Percentiles rank a stretch among this genome's conserved stretches.
Conservation (phyloP, 257 asterid genomes). For the Prunella vulgaris region DNA sequence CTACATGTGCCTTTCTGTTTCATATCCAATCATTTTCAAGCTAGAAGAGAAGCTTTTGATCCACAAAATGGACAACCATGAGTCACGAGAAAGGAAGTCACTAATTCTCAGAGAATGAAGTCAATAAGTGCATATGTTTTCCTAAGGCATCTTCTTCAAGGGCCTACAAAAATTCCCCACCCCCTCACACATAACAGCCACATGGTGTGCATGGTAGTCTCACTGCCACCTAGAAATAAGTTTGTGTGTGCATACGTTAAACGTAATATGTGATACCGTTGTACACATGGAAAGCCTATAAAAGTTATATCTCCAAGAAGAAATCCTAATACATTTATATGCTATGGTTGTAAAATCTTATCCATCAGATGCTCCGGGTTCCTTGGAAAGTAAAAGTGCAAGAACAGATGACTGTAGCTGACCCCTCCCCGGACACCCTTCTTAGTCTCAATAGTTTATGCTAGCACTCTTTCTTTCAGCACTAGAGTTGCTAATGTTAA, state of each 20-base stretch:
- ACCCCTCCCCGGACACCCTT: not conserved
- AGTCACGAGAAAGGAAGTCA: not conserved
- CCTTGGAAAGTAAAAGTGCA: not conserved
- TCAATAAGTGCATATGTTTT: not conserved
- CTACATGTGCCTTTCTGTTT: not conserved
- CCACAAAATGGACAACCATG: not conserved
- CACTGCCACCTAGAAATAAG: not conserved
- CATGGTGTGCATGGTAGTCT: constrained; percentile 1
- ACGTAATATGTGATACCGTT: not conserved
- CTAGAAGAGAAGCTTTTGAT: not conserved
- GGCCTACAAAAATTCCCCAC: not conserved
- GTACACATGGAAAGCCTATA: not conserved
- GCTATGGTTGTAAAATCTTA: not conserved
- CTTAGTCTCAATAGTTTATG: not conserved
- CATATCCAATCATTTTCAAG: not conserved
- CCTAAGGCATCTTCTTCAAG: not conserved
- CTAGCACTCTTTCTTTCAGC: not conserved
- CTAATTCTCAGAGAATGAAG: not conserved
- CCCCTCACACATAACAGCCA: not conserved
- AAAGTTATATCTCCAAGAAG: not conserved
- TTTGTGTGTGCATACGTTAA: not conserved
- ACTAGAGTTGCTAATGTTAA: not conserved
- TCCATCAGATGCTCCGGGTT: not conserved
- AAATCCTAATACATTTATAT: not conserved
- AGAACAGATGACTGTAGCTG: constrained; percentile 8